Conservation (phyloP, 1,139 yeast species). For the Taphrina deformans region DNA sequence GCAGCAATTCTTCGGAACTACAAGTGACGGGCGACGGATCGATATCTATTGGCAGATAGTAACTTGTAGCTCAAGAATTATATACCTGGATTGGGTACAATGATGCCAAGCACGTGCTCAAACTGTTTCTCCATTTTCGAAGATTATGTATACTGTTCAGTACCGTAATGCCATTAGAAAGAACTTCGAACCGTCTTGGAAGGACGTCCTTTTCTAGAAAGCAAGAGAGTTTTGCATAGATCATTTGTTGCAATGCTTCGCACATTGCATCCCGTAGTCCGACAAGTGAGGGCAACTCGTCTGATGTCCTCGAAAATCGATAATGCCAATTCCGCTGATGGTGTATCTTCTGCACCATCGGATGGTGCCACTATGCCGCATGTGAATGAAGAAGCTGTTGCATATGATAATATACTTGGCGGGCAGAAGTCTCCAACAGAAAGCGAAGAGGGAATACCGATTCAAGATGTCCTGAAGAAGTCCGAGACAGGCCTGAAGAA, state of each 20-base stretch:
- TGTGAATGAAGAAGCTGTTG: constrained; percentile 33
- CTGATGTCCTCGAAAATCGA: constrained; percentile 2
- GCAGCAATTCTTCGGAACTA: no score
- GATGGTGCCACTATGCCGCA: constrained; percentile 33
- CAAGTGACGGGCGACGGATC: no score
- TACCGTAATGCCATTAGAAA: no score
- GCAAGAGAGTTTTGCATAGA: no score
- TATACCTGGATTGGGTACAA: no score
- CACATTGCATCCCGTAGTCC: not conserved
- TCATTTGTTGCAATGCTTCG: not conserved
- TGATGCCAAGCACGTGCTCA: not conserved
- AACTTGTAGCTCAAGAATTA: no score
- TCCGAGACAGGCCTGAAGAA: constrained; percentile 36
- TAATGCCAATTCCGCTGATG: constrained; percentile 18
- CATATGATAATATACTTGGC: constrained; percentile 34
- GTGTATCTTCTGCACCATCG: constrained; percentile 11
- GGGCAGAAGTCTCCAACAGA: constrained; percentile 36
- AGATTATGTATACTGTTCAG: no score
- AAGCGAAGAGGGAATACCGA: constrained; percentile 39
- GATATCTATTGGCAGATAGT: no score
- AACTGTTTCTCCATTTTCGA: not conserved
- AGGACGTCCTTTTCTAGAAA: no score
- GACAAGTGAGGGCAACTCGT: not conserved
- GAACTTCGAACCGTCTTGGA: no score
- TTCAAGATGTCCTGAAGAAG: constrained; percentile 38